phyloP scores from a whole-genome alignment of 371 early-diverging fungal species.

The Mucor irregularis region DNA sequence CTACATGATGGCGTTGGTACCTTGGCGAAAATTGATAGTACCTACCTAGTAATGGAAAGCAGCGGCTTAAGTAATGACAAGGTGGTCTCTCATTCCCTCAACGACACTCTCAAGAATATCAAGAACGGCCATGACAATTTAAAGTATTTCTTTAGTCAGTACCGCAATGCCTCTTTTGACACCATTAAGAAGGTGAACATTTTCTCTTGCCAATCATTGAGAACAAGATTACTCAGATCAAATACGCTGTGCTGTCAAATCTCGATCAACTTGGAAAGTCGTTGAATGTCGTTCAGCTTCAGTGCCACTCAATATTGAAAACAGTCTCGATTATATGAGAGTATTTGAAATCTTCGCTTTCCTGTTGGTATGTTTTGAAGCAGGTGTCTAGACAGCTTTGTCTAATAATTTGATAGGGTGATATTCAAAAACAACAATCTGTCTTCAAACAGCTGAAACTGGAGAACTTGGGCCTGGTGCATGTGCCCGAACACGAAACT shows the following conservation, averaged over 20 bases:
- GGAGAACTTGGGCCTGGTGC: conserved; percentile 8
- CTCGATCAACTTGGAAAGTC: conserved; percentile 13
- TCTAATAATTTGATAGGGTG: conserved; percentile 5
- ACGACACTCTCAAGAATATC: conserved; percentile 18
- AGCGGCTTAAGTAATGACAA: conserved; percentile 7
- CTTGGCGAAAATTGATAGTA: conserved; percentile 1
- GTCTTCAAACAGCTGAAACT: conserved; percentile 8
- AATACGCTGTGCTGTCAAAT: conserved; percentile 6
- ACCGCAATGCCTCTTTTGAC: conserved; percentile 13
- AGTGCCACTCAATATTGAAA: conserved; percentile 4
- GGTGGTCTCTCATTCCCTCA: conserved; percentile 5
- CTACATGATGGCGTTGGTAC: conserved; percentile 14
- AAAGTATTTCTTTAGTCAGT: conserved; percentile 15
- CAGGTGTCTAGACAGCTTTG: background rate
- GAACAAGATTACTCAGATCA: conserved; percentile 19
- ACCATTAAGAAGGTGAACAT: conserved; percentile 16
- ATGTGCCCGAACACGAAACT: conserved; percentile 8
- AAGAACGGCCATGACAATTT: conserved; percentile 21
- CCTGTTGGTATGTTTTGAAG: conserved; percentile 5
- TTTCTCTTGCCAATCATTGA: conserved; percentile 20
- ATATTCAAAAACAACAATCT: conserved; percentile 5
- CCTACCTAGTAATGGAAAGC: conserved; percentile 8
- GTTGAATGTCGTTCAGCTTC: conserved; percentile 21
- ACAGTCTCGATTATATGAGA: conserved; percentile 5
- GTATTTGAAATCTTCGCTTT: conserved; percentile 3